phyloP scores from a whole-genome alignment of 2,329 filamentous ascomycete species.

The Penicillium decumbens region DNA sequence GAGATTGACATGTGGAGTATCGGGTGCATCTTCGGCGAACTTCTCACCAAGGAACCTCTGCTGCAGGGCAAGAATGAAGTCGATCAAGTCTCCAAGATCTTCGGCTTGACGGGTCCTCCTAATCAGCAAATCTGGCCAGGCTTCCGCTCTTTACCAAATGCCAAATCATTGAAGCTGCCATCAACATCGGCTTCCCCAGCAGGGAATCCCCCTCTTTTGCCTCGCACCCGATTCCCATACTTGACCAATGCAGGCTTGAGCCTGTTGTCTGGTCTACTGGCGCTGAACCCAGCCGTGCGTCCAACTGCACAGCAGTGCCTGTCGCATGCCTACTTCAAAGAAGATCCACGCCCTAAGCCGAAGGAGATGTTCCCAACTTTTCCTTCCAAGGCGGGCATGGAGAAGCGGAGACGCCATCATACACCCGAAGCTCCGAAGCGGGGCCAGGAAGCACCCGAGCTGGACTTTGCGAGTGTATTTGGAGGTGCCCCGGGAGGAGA shows the following conservation, averaged over 20 bases:
- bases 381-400: constrained; percentile 88
- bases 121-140: constrained; percentile 77
- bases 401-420: constrained; percentile 66
- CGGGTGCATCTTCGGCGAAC: constrained; percentile 91
- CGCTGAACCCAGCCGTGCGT: constrained; percentile 67
- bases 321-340: constrained; percentile 75
- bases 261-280: constrained; percentile 65
- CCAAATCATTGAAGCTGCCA: constrained; percentile 69
- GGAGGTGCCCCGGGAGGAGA: constrained; percentile 61
- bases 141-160: constrained; percentile 83
- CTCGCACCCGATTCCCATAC: constrained; percentile 75
- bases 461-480: constrained; percentile 69
- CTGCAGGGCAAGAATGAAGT: constrained; percentile 90
- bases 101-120: constrained; percentile 82
- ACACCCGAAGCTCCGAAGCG: constrained; percentile 80
- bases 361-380: constrained; percentile 95
- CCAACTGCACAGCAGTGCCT: constrained; percentile 71
- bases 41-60: constrained; percentile 75
- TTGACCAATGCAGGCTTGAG: constrained; percentile 69
- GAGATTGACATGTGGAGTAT: constrained; percentile 93
- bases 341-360: constrained; percentile 85
- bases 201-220: constrained; percentile 45
- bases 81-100: constrained; percentile 81
- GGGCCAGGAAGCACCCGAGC: constrained; percentile 61
- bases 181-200: constrained; percentile 35